Base-by-base conservation (phyloP, 2,329 filamentous ascomycete species). In the Exophiala oligosperma region DNA sequence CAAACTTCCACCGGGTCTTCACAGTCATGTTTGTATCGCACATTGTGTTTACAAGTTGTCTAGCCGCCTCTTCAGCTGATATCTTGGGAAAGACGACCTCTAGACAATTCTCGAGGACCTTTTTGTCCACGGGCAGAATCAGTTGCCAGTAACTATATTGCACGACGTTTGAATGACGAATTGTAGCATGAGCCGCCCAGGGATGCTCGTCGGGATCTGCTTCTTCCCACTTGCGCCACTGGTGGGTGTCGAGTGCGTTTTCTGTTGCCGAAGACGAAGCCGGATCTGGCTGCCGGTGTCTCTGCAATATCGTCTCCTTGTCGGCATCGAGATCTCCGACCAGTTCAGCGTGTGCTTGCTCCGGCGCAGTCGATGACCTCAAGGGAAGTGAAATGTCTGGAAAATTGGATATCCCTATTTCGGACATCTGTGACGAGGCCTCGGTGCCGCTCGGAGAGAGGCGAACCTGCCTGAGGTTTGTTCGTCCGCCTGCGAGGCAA, bases 401-500 rank as follows among this genome's bases (percentile, higher is more conserved):
- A 12, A 14, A 24, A 23, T 23, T 48, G 11, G 44, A 17, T 5
- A 48, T n/a, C 8, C 17, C 24, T 50, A 3, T 29, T 35, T 29
- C 24, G 11, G 11, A n/a, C 26, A 32, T n/a, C 29, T 37, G 48
- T 11, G 48, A 29, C 9, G 24, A 50, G 14, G 12, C 26, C 6
- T 24, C 24, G 4, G 23, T 50, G 21, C 17, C 48, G 12, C 38
- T 41, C 4, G 38, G 38, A 7, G 12, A n/a, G 38, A 41, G 38
- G 4, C 38, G 12, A 28, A 26, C 38, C 23, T 17, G 26, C 9
- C 4, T 24, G 6, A 38, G 17, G 4, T 8, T 26, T 11, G 21
- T 29, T 17, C 49, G 37, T 9, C 49, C 49, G 12, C 23, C 52
- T 9, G 52, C 52, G 14, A 55, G 48, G 24, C 29, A 48, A 8